These are phyloP conservation scores for Agrostemma githago DNA, from an alignment of 148 eudicot genomes.

Conservation along the genomic window DNA sequence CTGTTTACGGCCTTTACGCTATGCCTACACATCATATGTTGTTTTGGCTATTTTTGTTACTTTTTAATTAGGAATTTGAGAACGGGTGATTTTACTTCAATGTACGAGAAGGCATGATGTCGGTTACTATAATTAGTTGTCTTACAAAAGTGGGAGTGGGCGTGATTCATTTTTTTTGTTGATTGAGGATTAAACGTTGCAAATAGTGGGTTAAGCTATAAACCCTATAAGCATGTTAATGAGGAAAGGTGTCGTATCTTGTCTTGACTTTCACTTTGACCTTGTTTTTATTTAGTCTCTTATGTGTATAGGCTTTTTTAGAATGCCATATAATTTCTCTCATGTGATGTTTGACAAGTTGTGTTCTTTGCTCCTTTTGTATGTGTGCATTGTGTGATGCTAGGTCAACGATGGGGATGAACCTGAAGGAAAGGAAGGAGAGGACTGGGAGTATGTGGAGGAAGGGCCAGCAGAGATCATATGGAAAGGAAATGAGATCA, in stretches of 20 bases:
- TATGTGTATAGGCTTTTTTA: neutral
- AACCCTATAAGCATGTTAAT: neutral
- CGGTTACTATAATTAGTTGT: neutral
- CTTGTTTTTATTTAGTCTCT: neutral
- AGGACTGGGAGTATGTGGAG: constrained; percentile 82
- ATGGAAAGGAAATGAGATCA: constrained; percentile 96
- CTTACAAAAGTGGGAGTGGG: neutral
- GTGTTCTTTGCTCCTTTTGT: neutral
- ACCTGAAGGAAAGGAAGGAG: constrained; percentile 44
- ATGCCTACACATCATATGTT: too few species aligned
- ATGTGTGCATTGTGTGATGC: constrained; percentile 12
- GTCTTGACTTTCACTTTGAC: neutral
- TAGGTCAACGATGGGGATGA: constrained; percentile 48
- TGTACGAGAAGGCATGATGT: too few species aligned
- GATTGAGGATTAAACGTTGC: neutral
- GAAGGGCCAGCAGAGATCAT: constrained; percentile 97
- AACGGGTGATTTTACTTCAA: too few species aligned
- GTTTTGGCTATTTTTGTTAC: too few species aligned
- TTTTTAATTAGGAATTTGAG: too few species aligned
- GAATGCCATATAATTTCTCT: neutral
- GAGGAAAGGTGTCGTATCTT: neutral
- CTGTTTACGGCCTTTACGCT: too few species aligned
- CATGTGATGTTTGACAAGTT: neutral
- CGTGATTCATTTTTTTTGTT: neutral
- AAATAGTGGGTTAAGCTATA: too few species aligned